These are phyloP conservation scores for Pouteria glomerata DNA, from an alignment of 148 eudicot genomes.

Conservation along the genomic window DNA sequence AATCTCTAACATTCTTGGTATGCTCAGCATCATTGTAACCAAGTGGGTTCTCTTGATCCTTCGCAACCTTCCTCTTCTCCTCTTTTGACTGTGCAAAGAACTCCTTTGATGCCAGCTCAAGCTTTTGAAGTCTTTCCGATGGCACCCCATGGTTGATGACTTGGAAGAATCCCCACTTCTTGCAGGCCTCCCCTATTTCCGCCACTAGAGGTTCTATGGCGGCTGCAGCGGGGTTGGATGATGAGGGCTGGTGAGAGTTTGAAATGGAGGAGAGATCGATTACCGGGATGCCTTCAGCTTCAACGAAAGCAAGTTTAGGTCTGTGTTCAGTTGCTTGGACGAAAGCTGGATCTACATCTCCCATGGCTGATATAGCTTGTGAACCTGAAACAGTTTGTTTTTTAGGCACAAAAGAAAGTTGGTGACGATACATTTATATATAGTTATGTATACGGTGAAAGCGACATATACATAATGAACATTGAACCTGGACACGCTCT, in stretches of 20 bases:
- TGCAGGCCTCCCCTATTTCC: constrained; percentile 7
- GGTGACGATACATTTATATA: no score
- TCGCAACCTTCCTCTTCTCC: constrained; percentile 17
- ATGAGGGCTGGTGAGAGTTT: no score
- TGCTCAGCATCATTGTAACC: constrained; percentile 17
- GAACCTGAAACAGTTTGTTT: no score
- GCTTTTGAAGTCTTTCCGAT: background rate
- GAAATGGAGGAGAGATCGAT: constrained; percentile 15
- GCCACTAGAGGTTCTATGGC: background rate
- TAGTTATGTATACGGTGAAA: no score
- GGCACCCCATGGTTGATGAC: constrained; percentile 18
- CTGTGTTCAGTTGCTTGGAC: constrained; percentile 18
- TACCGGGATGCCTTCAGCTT: constrained; percentile 9
- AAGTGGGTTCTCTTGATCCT: constrained; percentile 3
- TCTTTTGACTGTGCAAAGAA: constrained; percentile 12
- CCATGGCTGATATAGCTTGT: no score
- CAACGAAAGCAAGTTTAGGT: background rate
- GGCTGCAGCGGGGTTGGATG: no score
- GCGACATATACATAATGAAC: no score
- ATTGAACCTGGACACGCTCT: no score
- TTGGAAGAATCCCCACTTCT: constrained; percentile 17
- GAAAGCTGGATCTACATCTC: constrained; percentile 10
- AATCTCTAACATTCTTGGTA: constrained; percentile 18
- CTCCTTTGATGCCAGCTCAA: constrained; percentile 3
- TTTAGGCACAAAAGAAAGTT: no score